These are phyloP conservation scores for Leishmania mexicana DNA, from an alignment of 208 protist species.

Conservation along the genomic window DNA sequence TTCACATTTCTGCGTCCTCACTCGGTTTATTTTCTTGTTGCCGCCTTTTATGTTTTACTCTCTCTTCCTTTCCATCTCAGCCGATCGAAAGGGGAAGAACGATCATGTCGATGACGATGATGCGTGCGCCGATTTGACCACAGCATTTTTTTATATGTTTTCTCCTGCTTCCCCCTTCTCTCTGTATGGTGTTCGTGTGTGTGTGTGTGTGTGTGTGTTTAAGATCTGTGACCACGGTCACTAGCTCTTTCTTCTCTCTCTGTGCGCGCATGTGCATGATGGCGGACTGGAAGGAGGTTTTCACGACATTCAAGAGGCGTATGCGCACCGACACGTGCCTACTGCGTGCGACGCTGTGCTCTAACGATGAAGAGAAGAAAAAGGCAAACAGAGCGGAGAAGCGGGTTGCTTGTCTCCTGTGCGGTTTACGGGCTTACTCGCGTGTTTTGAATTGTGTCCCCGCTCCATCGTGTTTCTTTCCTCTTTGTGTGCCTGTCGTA, in stretches of 20 bases:
- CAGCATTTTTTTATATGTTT: not conserved
- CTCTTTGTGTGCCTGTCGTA: not conserved
- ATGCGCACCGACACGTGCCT: not conserved
- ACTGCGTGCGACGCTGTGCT: not conserved
- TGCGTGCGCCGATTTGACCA: not conserved
- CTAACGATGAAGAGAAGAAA: not conserved
- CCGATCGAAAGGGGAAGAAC: not conserved
- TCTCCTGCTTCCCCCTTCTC: not conserved
- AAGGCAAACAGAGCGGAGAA: not conserved
- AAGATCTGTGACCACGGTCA: not conserved
- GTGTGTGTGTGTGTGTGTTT: not conserved
- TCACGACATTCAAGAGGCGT: not conserved
- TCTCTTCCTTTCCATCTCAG: not conserved
- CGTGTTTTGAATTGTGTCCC: not conserved
- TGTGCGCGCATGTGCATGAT: conserved; percentile 26
- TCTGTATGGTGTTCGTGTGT: not conserved
- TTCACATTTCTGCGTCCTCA: not conserved
- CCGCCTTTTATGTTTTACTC: too few relatives aligned
- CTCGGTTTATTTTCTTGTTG: too few relatives aligned
- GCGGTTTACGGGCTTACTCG: not conserved
- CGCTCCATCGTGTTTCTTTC: not conserved
- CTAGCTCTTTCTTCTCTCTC: not conserved
- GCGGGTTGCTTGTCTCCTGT: not conserved
- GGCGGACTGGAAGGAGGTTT: not conserved
- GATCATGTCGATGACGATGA: not conserved